A percentile compares a stretch with the other conserved stretches of the same genome.
Conservation (phyloP, 192 early-diverging fungal genomes). For the Backusella psychrophila region DNA sequence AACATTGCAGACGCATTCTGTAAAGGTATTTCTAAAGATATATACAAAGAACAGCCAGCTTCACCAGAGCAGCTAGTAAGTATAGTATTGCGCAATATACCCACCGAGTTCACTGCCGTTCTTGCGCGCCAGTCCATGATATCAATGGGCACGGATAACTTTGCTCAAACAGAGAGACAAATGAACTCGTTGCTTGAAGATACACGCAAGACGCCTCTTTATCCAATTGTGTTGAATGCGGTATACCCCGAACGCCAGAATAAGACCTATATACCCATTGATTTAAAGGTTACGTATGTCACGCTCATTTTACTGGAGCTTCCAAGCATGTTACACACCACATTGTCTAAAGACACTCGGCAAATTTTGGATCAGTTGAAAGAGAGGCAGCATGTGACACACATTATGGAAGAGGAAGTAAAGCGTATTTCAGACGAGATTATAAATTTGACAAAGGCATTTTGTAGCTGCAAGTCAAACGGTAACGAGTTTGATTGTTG, state of each 20-base stretch:
- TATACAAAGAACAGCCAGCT: constrained; percentile 46
- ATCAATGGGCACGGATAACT: constrained; percentile 11
- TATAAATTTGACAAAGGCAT: constrained; percentile 50
- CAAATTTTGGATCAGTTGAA: constrained; percentile 37
- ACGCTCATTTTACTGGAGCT: constrained; percentile 62
- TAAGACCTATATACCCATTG: constrained; percentile 11
- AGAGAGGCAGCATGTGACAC: constrained; percentile 24
- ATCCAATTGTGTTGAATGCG: constrained; percentile 37
- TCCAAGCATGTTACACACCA: constrained; percentile 49
- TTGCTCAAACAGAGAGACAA: constrained; percentile 31
- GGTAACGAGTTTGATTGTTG: not conserved
- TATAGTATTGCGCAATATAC: constrained; percentile 43
- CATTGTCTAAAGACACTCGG: constrained; percentile 42
- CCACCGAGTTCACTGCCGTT: constrained; percentile 38
- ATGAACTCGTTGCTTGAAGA: constrained; percentile 39
- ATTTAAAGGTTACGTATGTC: constrained; percentile 44
- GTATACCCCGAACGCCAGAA: constrained; percentile 24
- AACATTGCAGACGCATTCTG: constrained; percentile 51
- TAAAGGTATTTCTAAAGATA: constrained; percentile 46
- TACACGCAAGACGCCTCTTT: constrained; percentile 39
- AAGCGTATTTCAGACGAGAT: constrained; percentile 51
- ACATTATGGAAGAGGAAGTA: constrained; percentile 49
- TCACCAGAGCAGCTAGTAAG: constrained; percentile 41
- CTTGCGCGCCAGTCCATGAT: constrained; percentile 38
- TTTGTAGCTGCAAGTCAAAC: constrained; percentile 53